Evolutionary conservation across 2,329 filamentous ascomycete species (phyloP).

Genomic region (Allantophomopsis lycopodina): DNA sequence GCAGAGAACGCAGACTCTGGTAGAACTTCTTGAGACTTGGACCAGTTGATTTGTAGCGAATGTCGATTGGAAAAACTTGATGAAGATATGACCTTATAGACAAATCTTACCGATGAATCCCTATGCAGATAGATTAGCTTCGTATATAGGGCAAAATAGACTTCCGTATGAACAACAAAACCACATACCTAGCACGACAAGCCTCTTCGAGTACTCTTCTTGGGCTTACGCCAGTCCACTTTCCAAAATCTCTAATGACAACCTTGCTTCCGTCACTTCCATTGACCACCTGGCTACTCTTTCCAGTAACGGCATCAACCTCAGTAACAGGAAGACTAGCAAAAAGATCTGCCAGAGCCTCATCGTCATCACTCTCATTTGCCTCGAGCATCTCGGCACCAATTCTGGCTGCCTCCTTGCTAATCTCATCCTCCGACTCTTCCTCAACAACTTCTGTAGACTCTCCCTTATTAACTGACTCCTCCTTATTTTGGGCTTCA

Average conservation of each 20-base stretch:
- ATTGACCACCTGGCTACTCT: slow-evolving; percentile 40
- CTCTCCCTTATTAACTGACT: slow-evolving; percentile 11
- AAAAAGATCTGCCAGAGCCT: slow-evolving; percentile 40
- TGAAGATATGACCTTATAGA: slow-evolving; percentile 57
- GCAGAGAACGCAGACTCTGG: slow-evolving; percentile 19
- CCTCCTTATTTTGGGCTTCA: slow-evolving; percentile 14
- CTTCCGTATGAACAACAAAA: slow-evolving; percentile 6
- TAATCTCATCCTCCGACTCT: slow-evolving; percentile 30
- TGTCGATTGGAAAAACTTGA: slow-evolving; percentile 66
- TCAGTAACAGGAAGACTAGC: slow-evolving; percentile 46
- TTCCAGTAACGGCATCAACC: slow-evolving; percentile 42
- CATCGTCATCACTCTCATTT: slow-evolving; percentile 35
- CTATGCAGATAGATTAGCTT: slow-evolving; percentile 23
- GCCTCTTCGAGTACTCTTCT: slow-evolving; percentile 70
- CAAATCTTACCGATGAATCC: slow-evolving; percentile 55
- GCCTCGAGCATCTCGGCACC: slow-evolving; percentile 44
- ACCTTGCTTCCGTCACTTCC: slow-evolving; percentile 38
- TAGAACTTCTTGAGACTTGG: slow-evolving; percentile 49
- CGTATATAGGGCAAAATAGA: not conserved
- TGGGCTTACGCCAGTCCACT: slow-evolving; percentile 64
- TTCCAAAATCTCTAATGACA: slow-evolving; percentile 70
- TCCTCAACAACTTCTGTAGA: slow-evolving; percentile 7
- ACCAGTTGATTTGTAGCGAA: slow-evolving; percentile 63
- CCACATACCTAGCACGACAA: slow-evolving; percentile 58
- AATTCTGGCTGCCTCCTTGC: slow-evolving; percentile 41